These are phyloP conservation scores for Heterobasidion irregulare DNA, from an alignment of 1,284 basidiomycete species.

Conservation along the genomic window DNA sequence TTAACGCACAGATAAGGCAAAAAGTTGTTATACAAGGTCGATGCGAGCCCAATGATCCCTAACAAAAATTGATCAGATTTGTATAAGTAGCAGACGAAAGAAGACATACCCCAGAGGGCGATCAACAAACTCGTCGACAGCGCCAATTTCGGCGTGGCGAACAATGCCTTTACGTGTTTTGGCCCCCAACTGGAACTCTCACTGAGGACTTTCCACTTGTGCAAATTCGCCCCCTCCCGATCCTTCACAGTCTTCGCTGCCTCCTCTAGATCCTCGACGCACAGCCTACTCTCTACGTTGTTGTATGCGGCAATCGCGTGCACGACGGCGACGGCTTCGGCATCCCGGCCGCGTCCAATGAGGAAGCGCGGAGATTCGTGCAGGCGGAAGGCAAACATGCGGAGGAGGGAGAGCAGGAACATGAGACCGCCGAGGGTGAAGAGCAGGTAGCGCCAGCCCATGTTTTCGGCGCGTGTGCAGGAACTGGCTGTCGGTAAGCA, in stretches of 20 bases:
- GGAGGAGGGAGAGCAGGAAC: conserved; percentile 45
- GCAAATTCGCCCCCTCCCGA: conserved; percentile 7
- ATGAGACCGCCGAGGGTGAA: conserved; percentile 40
- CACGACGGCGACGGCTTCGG: conserved; percentile 53
- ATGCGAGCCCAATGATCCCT: conserved; percentile 56
- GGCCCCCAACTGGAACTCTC: conserved; percentile 28
- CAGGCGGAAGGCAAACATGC: conserved; percentile 53
- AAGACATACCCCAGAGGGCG: conserved; percentile 38
- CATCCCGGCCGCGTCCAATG: conserved; percentile 51
- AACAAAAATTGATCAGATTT: neutral
- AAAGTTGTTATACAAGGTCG: conserved; percentile 54
- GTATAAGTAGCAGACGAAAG: neutral
- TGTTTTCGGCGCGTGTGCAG: conserved; percentile 33
- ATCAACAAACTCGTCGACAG: conserved; percentile 50
- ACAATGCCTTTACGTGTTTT: conserved; percentile 43
- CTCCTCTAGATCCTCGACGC: conserved; percentile 30
- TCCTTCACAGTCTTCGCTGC: conserved; percentile 11
- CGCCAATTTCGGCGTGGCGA: conserved; percentile 46
- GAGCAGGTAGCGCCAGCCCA: conserved; percentile 56
- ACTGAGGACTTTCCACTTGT: conserved; percentile 20
- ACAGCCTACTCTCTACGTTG: conserved; percentile 17
- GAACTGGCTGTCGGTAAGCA: conserved; percentile 24
- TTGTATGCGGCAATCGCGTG: conserved; percentile 57
- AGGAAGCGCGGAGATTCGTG: conserved; percentile 59
- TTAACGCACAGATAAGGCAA: conserved; percentile 37